Evolutionary conservation across 768 basidiomycete species (phyloP), one percentile per base, ranked within the genome.

Genomic region (Sporobolomyces roseus): DNA sequence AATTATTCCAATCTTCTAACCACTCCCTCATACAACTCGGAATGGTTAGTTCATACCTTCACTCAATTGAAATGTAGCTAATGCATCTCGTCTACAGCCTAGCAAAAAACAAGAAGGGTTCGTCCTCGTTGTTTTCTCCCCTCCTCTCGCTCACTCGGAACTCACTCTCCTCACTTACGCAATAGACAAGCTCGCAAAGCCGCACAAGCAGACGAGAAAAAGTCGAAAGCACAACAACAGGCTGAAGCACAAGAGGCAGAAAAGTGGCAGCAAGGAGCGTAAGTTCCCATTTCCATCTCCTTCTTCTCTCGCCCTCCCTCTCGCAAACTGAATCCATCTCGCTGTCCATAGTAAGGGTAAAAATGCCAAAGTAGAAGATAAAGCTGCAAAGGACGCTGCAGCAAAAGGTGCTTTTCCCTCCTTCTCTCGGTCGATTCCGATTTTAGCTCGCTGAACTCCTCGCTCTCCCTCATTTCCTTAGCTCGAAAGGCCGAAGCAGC

Each of bases 261-360:
- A 21, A 65, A 74, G 51, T 77, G 76, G 76, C 0, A 51, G 4
- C 60, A 71, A 62, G 76, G 74, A 36, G 69, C 74, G 64, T 66
- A 32, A 48, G 65, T 68, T 32, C 33, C 21, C 38, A 2, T 27
- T 10, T 29, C 62, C 33, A 30, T 33, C n/a, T 17, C 52, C 38
- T 17, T 41, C 38, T 17, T 41, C 38, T 14, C 27, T 30, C n/a
- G n/a, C n/a, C n/a, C 4, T 30, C 21, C 2, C 6, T 38, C 27
- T 12, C 19, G 8, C 19, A n/a, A 1, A 2, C 4, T 21, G 49
- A 17, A 50, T 25, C n/a, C n/a, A n/a, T 3, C 25, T 33, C 17
- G 0, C 10, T 35, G 45, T 23, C 36, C 46, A 35, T 41, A 49
- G 50, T 4, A 76, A 72, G 59, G 69, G 68, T 29, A 50, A 38